Conservation (phyloP, 1,139 yeast species). For the Blastobotrys aristatus region DNA sequence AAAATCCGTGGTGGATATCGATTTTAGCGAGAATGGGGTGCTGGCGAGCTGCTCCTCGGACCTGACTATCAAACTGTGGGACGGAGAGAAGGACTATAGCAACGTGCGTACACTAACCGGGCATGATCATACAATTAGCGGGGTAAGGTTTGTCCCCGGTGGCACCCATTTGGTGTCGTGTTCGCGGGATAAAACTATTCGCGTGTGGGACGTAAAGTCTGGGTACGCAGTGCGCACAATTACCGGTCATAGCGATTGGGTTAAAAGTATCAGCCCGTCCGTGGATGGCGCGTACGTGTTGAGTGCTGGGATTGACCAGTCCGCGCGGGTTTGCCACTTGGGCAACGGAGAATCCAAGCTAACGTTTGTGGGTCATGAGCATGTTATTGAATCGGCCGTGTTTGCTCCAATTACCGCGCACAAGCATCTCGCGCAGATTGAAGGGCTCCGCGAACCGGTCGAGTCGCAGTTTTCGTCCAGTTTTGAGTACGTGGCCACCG, state of each 20-base stretch:
- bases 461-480: conserved; percentile 23
- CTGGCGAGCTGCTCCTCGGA: conserved; percentile 74
- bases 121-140: conserved; percentile 86
- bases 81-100: conserved; percentile 45
- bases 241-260: conserved; percentile 88
- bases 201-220: conserved; percentile 68
- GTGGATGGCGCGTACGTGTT: conserved; percentile 53
- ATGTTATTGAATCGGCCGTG: conserved; percentile 71
- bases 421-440: conserved; percentile 46
- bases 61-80: conserved; percentile 68
- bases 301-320: conserved; percentile 80
- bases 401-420: conserved; percentile 58
- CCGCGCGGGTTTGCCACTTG: conserved; percentile 58
- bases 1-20: conserved; percentile 58
- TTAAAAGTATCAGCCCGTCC: conserved; percentile 55
- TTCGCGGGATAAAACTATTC: conserved; percentile 70
- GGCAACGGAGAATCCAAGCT: conserved; percentile 66
- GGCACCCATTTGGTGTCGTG: conserved; percentile 51
- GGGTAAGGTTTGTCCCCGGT: conserved; percentile 49
- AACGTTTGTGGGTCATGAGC: conserved; percentile 69
- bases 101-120: conserved; percentile 68
- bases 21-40: conserved; percentile 37
- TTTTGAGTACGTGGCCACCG: conserved; percentile 52
- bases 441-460: conserved; percentile 30
- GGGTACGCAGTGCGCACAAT: conserved; percentile 68